These are phyloP conservation scores for Amanita muscaria DNA, from an alignment of 768 basidiomycete species.

Conservation along the genomic window DNA sequence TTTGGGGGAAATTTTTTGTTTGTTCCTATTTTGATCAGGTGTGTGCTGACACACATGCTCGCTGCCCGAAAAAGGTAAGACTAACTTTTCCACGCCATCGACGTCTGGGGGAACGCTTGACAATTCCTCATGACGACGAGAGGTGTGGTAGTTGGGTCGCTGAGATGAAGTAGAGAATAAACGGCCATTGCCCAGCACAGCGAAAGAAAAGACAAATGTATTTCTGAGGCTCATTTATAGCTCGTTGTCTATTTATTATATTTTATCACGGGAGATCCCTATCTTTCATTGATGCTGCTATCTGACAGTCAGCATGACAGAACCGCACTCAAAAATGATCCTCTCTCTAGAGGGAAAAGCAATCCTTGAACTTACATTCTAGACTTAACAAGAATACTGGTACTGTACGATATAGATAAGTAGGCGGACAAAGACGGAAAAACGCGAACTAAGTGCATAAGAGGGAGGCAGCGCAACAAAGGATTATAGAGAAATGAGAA, in stretches of 20 bases:
- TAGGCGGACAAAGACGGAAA: background rate
- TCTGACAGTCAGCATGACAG: background rate
- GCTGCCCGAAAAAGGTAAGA: background rate
- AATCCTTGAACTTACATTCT: background rate
- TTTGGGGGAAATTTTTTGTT: background rate
- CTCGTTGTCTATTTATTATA: too few relatives aligned
- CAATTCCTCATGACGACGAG: background rate
- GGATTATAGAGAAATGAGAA: background rate
- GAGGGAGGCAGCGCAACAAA: constrained; percentile 1
- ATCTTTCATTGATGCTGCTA: constrained; percentile 2
- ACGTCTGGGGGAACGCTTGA: background rate
- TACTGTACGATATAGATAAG: constrained; percentile 6
- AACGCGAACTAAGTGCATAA: background rate
- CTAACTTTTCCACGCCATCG: constrained; percentile 5
- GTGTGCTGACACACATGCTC: constrained; percentile 3
- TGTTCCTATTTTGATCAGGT: background rate
- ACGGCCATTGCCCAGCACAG: too few relatives aligned
- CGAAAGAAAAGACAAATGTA: too few relatives aligned
- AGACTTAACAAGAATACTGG: constrained; percentile 5
- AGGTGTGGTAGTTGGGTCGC: background rate
- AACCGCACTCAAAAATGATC: background rate
- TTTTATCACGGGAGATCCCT: constrained; percentile 5
- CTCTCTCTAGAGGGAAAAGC: background rate
- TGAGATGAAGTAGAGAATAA: too few relatives aligned
- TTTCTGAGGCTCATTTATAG: too few relatives aligned